Percentiles rank a stretch among this genome's conserved stretches.
These are phyloP conservation scores for Kentomonas sorsogonicus DNA, from an alignment of 208 protist genomes.

Conservation along the genomic window DNA sequence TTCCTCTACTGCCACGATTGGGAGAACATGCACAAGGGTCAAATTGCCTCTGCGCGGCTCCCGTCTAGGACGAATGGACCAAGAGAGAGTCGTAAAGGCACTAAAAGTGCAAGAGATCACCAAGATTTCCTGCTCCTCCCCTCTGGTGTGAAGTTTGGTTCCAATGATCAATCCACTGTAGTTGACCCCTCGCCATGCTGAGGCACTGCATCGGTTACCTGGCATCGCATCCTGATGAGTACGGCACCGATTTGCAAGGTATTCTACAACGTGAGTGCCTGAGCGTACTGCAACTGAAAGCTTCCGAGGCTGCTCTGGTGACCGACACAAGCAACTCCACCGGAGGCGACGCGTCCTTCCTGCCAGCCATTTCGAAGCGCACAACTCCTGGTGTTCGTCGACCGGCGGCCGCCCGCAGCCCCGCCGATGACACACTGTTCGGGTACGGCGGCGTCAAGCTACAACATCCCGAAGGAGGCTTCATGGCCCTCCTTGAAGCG, in stretches of 20 bases:
- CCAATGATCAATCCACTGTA: conserved; percentile 16
- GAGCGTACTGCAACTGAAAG: conserved; percentile 76
- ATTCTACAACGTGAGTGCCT: conserved; percentile 66
- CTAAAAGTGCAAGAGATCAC: no score
- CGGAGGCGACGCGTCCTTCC: neutral
- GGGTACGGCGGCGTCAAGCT: conserved; percentile 1
- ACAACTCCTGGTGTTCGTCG: neutral
- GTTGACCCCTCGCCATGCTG: conserved; percentile 70
- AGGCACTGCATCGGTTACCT: conserved; percentile 75
- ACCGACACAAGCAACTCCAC: no score
- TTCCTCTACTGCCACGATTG: no score
- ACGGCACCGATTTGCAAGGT: conserved; percentile 61
- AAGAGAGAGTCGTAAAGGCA: no score
- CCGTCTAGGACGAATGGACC: no score
- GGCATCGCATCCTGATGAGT: conserved; percentile 66
- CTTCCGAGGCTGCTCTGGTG: conserved; percentile 55
- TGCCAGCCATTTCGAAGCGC: neutral
- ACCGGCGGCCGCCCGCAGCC: neutral
- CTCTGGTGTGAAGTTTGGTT: no score
- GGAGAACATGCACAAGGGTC: no score
- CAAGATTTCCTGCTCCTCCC: no score
- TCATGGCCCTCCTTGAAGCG: conserved; percentile 1
- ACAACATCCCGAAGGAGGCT: conserved; percentile 1
- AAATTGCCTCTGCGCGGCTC: no score
- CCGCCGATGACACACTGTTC: neutral